Evolutionary conservation across 2,329 filamentous ascomycete genomes (phyloP).

Genomic region (Didymella exigua): DNA sequence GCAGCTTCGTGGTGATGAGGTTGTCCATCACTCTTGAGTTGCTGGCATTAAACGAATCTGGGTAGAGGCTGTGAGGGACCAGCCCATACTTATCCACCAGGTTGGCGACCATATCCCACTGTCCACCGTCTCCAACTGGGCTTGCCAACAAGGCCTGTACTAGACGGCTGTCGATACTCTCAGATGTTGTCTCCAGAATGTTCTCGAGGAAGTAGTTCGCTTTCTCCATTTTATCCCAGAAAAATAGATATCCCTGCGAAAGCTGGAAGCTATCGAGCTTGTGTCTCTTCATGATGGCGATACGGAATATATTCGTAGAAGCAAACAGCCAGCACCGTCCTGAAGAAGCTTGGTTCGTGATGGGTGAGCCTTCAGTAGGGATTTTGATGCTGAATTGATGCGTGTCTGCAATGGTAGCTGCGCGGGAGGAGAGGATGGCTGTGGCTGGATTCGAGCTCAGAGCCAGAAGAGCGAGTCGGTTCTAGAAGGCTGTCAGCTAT

Average conservation of each 20-base stretch:
- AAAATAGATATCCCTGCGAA: conserved; percentile 87
- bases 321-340: conserved; percentile 93
- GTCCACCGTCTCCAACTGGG: conserved; percentile 80
- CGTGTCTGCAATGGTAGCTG: conserved; percentile 69
- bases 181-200: conserved; percentile 73
- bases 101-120: conserved; percentile 93
- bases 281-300: conserved; percentile 86
- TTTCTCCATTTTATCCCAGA: conserved; percentile 94
- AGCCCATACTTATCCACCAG: conserved; percentile 86
- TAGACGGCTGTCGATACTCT: conserved; percentile 74
- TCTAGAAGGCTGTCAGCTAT: conserved; percentile 44
- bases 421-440: conserved; percentile 67
- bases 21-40: conserved; percentile 72
- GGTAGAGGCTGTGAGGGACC: conserved; percentile 81
- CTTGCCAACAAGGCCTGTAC: conserved; percentile 71
- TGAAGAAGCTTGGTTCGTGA: conserved; percentile 82
- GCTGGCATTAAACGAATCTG: conserved; percentile 79
- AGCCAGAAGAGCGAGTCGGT: conserved; percentile 76
- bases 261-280: conserved; percentile 79
- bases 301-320: conserved; percentile 86
- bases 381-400: conserved; percentile 86
- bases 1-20: conserved; percentile 80
- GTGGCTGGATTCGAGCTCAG: conserved; percentile 71
- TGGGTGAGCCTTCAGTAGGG: conserved; percentile 77
- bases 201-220: conserved; percentile 88